phyloP scores from a whole-genome alignment of 768 basidiomycete genomes.

The Mycena belliarum region DNA sequence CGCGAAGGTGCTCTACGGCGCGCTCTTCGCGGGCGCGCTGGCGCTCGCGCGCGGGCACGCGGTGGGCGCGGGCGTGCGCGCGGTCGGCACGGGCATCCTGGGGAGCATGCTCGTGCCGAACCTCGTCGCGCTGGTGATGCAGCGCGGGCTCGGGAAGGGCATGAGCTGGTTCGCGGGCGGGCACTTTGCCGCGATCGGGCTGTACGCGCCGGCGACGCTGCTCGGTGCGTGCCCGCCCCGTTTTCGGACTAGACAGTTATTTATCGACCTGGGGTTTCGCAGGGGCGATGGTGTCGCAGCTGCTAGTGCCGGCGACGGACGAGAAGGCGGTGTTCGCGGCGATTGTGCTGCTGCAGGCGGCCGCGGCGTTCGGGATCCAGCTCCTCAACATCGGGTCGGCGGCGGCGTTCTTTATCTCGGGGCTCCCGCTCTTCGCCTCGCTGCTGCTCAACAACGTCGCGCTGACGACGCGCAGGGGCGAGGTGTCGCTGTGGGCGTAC shows the following conservation, averaged over 20 bases:
- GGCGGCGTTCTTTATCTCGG: conserved; percentile 68
- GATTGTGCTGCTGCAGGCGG: conserved; percentile 59
- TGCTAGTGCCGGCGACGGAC: conserved; percentile 47
- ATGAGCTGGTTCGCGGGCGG: conserved; percentile 89
- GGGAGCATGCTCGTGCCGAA: conserved; percentile 70
- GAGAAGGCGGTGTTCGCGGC: conserved; percentile 68
- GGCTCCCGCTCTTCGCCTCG: conserved; percentile 55
- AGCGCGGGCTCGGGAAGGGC: conserved; percentile 55
- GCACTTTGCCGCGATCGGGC: conserved; percentile 54
- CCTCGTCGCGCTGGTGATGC: conserved; percentile 69
- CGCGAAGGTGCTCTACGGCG: conserved; percentile 64
- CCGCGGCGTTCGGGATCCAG: conserved; percentile 61
- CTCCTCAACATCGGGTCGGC: conserved; percentile 72
- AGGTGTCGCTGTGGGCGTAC: conserved; percentile 64
- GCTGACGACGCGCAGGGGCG: conserved; percentile 28
- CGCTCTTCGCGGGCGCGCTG: conserved; percentile 49
- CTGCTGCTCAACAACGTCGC: conserved; percentile 52
- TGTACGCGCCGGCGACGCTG: conserved; percentile 78
- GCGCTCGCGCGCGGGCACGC: conserved; percentile 39
- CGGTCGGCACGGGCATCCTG: conserved; percentile 47
- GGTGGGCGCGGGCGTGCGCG: conserved; percentile 45
- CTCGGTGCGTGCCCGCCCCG: conserved; percentile 50
- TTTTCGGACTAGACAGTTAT: neutral
- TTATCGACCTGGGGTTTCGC: conserved; percentile 2
- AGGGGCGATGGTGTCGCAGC: conserved; percentile 69